These are phyloP conservation scores for Trichoderma hamatum DNA, from an alignment of 2,329 filamentous ascomycete genomes.

Conservation along the genomic window DNA sequence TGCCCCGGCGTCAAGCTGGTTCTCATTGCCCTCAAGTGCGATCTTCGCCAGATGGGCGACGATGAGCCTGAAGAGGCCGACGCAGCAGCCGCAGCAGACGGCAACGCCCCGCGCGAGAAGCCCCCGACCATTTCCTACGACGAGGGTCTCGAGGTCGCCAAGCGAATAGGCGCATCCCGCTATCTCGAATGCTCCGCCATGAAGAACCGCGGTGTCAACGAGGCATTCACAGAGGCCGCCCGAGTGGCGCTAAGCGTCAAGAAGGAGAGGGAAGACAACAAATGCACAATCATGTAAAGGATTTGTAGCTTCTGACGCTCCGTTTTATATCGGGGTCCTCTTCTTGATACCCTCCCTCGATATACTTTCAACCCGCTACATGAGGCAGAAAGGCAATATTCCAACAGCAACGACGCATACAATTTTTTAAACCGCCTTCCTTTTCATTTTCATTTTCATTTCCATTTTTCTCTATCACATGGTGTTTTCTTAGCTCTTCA, in stretches of 20 bases:
- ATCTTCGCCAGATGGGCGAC: slow-evolving; percentile 80
- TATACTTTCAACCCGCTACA: not conserved
- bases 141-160: slow-evolving; percentile 85
- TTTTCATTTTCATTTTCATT: not conserved
- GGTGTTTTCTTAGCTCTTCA: slow-evolving; percentile 12
- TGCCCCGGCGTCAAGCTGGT: slow-evolving; percentile 95
- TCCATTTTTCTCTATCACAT: not conserved
- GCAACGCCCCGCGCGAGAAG: slow-evolving; percentile 55
- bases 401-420: slow-evolving; percentile 16
- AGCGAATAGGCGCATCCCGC: slow-evolving; percentile 87
- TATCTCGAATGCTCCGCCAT: slow-evolving; percentile 99
- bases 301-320: not conserved
- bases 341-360: slow-evolving; percentile 20
- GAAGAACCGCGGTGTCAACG: slow-evolving; percentile 96
- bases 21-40: slow-evolving; percentile 94
- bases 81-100: slow-evolving; percentile 40
- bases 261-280: slow-evolving; percentile 64
- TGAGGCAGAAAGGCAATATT: not conserved
- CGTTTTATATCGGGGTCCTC: slow-evolving; percentile 5
- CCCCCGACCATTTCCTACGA: slow-evolving; percentile 84
- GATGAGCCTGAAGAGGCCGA: slow-evolving; percentile 65
- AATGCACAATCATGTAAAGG: slow-evolving; percentile 63
- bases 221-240: slow-evolving; percentile 96
- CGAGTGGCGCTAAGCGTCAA: slow-evolving; percentile 82
- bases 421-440: slow-evolving; percentile 4